phyloP scores from a whole-genome alignment of 306 rosid species.

The Vigna angularis region DNA sequence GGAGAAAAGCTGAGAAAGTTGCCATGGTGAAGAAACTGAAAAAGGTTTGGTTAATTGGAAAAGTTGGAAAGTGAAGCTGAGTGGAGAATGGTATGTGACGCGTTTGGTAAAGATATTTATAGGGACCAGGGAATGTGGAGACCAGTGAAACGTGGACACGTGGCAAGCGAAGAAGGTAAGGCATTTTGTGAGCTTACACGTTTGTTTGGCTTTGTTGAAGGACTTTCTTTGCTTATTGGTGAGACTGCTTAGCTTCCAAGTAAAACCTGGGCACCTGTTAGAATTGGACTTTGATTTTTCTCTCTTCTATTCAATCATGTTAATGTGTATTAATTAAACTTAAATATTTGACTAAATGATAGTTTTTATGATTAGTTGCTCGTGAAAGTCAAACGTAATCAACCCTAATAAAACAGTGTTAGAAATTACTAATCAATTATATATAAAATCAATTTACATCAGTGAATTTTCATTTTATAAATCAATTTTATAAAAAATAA shows the following conservation, averaged over 20 bases:
- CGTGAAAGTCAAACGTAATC: too few species aligned
- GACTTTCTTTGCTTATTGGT: not conserved
- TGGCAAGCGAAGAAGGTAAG: not conserved
- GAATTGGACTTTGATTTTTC: not conserved
- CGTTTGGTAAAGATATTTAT: not conserved
- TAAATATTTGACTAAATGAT: not conserved
- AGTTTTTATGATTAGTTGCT: too few species aligned
- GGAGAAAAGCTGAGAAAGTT: constrained; percentile 1
- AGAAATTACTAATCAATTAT: too few species aligned
- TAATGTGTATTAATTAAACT: not conserved
- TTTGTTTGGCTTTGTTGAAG: constrained; percentile 1
- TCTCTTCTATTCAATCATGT: not conserved
- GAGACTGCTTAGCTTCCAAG: constrained; percentile 20
- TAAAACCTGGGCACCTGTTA: constrained; percentile 7
- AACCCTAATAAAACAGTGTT: too few species aligned
- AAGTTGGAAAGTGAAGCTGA: too few species aligned
- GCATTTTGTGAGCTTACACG: not conserved
- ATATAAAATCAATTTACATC: too few species aligned
- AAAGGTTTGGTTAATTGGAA: not conserved
- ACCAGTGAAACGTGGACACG: constrained; percentile 32
- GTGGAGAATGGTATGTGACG: too few species aligned
- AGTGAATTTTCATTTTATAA: too few species aligned
- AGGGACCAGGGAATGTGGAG: not conserved
- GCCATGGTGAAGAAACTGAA: constrained; percentile 47
- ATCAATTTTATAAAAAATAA: too few species aligned